Evolutionary conservation across 1,284 basidiomycete species (phyloP), one percentile per base, ranked within the genome.

Genomic region (Sanghuangporus weigelae): DNA sequence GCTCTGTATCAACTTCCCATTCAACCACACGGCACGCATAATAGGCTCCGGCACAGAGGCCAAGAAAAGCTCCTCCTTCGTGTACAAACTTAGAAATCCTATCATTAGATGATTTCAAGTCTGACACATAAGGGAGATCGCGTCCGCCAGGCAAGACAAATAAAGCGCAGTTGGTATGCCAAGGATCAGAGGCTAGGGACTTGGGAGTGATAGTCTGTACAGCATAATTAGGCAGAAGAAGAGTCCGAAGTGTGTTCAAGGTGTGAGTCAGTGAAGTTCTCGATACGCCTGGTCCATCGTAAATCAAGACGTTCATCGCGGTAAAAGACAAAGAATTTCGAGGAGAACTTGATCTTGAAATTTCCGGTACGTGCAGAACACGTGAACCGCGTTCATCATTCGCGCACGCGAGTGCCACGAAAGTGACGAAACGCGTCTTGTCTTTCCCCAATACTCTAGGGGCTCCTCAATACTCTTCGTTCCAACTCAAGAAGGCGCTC

Each of bases 231-330:
- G 92, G 88, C 7, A 80, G 70, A 14, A 95, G 83, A 38, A 89
- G 71, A 7, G 81, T 75, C 40, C 82, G 80, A 38, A 95, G 82
- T 7, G 80, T 78, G 1, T 78, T 71, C 40, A 87, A 73, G 1
- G 84, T 81, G 69, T 86, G 78, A 1, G 81, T 77, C 40, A 87
- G 74, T 1, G 90, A 88, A 10, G 82, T 72, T 50, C 80, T 80
- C 31, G 81, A 78, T 19, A 86, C 83, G 60, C 92, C 88, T 23
- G 89, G 84, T 2, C 88, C 90, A 53, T 88, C 80, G 74, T 93
- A 93, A 49, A 94, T 83, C 63, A 95, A 83, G 19, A 95, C 89
- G 75, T 94, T 87, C 87, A 92, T 90, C 38, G 36, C 14, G 35
- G 36, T 54, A 3, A 54, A 38, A 38, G 7, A 6, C 36, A n/a